Percentiles rank a stretch among this genome's conserved stretches.
Evolutionary conservation across 805 yeast species (phyloP).

Genomic region (Saturnispora sekii): DNA sequence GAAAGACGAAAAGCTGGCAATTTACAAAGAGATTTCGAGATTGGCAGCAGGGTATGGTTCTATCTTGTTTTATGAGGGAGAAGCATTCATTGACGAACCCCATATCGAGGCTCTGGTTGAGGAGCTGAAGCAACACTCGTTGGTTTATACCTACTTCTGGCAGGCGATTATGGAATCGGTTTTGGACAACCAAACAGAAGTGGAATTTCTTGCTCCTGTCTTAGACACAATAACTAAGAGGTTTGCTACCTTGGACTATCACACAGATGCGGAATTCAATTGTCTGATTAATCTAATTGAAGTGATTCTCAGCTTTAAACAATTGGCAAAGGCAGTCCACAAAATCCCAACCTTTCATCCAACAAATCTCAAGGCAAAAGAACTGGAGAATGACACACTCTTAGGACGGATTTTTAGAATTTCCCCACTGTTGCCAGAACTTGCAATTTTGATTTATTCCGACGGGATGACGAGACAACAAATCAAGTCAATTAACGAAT

Average conservation of each 20-base stretch:
- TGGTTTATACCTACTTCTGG: constrained; percentile 35
- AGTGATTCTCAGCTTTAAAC: constrained; percentile 46
- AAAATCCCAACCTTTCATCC: constrained; percentile 45
- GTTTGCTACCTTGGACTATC: constrained; percentile 33
- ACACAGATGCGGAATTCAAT: constrained; percentile 40
- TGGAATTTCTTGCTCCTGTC: constrained; percentile 50
- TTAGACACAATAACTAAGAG: constrained; percentile 34
- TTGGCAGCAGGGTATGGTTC: constrained; percentile 53
- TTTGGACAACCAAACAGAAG: constrained; percentile 53
- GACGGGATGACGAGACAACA: constrained; percentile 32
- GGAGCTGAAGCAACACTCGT: constrained; percentile 19
- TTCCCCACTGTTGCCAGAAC: constrained; percentile 58
- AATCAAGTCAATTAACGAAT: constrained; percentile 41
- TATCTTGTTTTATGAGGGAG: constrained; percentile 61
- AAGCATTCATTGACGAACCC: constrained; percentile 40
- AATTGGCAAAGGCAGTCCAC: constrained; percentile 52
- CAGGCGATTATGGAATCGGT: constrained; percentile 48
- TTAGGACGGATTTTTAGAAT: constrained; percentile 70
- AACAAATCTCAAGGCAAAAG: constrained; percentile 37
- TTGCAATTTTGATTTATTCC: constrained; percentile 37
- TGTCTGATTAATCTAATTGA: constrained; percentile 48
- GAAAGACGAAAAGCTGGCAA: constrained; percentile 27
- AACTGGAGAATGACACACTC: constrained; percentile 51
- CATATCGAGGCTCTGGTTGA: constrained; percentile 22
- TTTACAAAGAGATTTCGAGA: constrained; percentile 40